These are phyloP conservation scores for Hypoxylon sp. DNA, from an alignment of 2,329 filamentous ascomycete species.

Conservation along the genomic window DNA sequence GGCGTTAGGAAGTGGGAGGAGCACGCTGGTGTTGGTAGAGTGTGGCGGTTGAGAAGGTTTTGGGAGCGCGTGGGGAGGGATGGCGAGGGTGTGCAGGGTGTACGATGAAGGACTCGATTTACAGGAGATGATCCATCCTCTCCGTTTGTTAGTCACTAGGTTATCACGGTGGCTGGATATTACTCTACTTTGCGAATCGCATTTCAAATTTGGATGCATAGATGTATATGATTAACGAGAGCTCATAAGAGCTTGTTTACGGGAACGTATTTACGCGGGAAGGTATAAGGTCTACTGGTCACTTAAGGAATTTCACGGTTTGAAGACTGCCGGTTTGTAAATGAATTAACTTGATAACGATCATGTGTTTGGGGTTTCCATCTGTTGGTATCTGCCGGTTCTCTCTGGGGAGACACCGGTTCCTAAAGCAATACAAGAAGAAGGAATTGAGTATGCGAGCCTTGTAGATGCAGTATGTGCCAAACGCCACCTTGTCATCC, in stretches of 20 bases:
- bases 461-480: constrained; percentile 14
- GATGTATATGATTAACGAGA: constrained; percentile 14
- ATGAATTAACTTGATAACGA: constrained; percentile 17
- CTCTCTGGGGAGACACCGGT: constrained; percentile 10
- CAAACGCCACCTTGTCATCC: not conserved
- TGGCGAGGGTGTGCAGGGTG: constrained; percentile 45
- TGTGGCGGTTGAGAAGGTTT: constrained; percentile 73
- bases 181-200: not conserved
- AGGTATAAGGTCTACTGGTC: constrained; percentile 4
- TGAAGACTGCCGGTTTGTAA: constrained; percentile 3
- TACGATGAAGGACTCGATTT: constrained; percentile 13
- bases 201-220: constrained; percentile 21
- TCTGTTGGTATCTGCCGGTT: constrained; percentile 4
- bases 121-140: not conserved
- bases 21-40: constrained; percentile 65
- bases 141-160: not conserved
- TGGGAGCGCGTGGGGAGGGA: constrained; percentile 72
- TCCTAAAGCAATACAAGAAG: constrained; percentile 22
- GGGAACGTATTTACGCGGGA: constrained; percentile 6
- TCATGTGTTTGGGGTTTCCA: constrained; percentile 12
- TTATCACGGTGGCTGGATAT: constrained; percentile 3
- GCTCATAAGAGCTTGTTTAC: constrained; percentile 10
- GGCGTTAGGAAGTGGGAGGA: constrained; percentile 64
- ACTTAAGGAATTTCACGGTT: not conserved
- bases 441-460: constrained; percentile 14